Evolutionary conservation across 2,329 filamentous ascomycete genomes (phyloP), one percentile per base, ranked within the genome.

Genomic region (Fusarium virguliforme): DNA sequence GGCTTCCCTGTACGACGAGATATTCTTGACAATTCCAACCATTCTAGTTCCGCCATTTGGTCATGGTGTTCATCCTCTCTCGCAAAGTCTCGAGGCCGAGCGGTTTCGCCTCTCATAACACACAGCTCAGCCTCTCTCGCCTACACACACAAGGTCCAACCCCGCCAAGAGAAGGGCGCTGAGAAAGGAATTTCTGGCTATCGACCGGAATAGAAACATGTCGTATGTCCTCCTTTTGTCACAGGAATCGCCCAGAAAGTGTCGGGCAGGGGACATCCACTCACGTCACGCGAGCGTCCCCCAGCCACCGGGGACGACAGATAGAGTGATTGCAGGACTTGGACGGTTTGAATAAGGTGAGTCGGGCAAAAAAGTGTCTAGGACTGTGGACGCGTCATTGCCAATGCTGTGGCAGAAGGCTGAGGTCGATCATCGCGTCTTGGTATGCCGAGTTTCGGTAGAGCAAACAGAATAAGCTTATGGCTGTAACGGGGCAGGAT

Each of bases 141-240:
- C 13, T 9, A 18, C 18, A 18, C 18, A 18, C 18, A 18, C 18
- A 30, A 10, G 6, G 43, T 32, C 38, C 51, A 64, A 58, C 62
- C 64, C 18, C 13, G 48, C 57, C 58, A 30, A 41, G 58, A 15
- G 8, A 57, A 28, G 48, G 67, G 67, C 57, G 9, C 35, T 53
- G 24, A 37, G 34, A 8, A 2, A 18, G 13, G 22, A 38, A 26
- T 54, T 24, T 12, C 46, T 7, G 50, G 6, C n/a, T 18, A 46
- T 38, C 40, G 24, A 62, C 64, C 10, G 56, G 62, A 74, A 74
- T 75, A 75, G 72, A 13, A 75, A 72, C 70, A 66, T 48, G 70
- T 72, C 72, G 72, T 62, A 65, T 73, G 65, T 24, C 38, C 32
- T 28, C 22, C 37, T 60, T 41, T 38, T 55, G 8, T 30, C 38